Conservation (phyloP, 176 grass and related monocot genomes). For the Hyparrhenia diplandra region DNA sequence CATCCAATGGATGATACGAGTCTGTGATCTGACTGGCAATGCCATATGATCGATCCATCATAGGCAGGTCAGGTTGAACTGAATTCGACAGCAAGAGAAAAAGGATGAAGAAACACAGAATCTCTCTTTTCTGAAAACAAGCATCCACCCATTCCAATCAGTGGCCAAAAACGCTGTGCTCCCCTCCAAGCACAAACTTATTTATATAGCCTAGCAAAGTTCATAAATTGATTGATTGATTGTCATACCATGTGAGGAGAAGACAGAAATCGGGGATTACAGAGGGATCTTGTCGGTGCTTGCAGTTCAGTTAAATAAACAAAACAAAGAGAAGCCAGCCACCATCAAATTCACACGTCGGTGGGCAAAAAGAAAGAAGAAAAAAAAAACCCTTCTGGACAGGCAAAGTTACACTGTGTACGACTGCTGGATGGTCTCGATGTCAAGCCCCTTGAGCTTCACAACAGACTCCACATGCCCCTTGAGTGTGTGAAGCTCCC, state of each 20-base stretch:
- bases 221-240: neutral
- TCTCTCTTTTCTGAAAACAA: neutral
- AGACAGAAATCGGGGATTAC: neutral
- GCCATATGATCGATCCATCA: neutral
- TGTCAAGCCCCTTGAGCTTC: slow-evolving; percentile 70
- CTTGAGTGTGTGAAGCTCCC: slow-evolving; percentile 66
- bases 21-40: neutral
- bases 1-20: neutral
- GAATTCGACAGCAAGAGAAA: neutral
- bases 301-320: neutral
- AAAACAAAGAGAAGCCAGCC: slow-evolving; percentile 15
- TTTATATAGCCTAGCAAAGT: neutral
- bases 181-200: slow-evolving; percentile 3
- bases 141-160: neutral
- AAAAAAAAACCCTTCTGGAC: neutral
- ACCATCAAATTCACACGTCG: slow-evolving; percentile 19
- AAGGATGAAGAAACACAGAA: neutral
- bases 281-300: neutral
- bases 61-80: neutral
- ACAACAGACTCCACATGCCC: slow-evolving; percentile 77
- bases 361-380: neutral
- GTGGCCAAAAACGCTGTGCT: neutral
- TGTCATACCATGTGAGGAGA: neutral
- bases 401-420: slow-evolving; percentile 52
- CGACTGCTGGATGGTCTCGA: slow-evolving; percentile 70